A percentile compares a stretch with the other conserved stretches of the same genome.
These are phyloP conservation scores for Russula virescens DNA, from an alignment of 768 basidiomycete species.

Conservation along the genomic window DNA sequence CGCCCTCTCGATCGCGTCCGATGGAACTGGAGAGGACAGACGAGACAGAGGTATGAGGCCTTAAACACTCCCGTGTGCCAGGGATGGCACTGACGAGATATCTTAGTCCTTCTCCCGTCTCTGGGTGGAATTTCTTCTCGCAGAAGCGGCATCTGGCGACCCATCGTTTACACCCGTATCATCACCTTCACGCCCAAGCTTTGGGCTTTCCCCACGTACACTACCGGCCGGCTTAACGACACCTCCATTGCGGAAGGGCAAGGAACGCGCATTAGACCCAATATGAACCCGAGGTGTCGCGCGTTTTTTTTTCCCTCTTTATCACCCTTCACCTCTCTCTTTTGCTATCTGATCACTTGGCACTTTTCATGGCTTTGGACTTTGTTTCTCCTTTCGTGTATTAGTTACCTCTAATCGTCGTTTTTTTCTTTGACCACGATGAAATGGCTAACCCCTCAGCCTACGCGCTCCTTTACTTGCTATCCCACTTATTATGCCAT, in stretches of 20 bases:
- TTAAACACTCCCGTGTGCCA: background rate
- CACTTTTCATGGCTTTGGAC: slow-evolving; percentile 12
- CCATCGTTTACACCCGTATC: slow-evolving; percentile 13
- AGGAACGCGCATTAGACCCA: slow-evolving; percentile 36
- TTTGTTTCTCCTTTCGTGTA: slow-evolving; percentile 3
- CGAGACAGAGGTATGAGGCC: slow-evolving; percentile 65
- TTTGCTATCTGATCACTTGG: background rate
- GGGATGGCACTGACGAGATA: background rate
- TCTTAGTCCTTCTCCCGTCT: slow-evolving; percentile 89
- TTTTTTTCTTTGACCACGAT: background rate
- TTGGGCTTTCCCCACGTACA: slow-evolving; percentile 27
- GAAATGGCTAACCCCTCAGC: background rate
- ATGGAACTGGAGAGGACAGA: slow-evolving; percentile 71
- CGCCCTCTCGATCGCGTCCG: slow-evolving; percentile 34
- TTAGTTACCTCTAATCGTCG: background rate
- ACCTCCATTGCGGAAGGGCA: slow-evolving; percentile 43
- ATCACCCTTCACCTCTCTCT: background rate
- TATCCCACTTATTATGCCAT: background rate
- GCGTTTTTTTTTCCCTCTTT: background rate
- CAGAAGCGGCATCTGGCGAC: slow-evolving; percentile 64
- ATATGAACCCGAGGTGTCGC: background rate
- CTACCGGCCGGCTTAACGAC: slow-evolving; percentile 39
- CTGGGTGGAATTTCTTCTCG: slow-evolving; percentile 97
- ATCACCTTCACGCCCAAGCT: slow-evolving; percentile 12
- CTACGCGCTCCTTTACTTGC: too few relatives aligned